Conservation (phyloP, 2,329 filamentous ascomycete genomes). For the Lachnellula arida region DNA sequence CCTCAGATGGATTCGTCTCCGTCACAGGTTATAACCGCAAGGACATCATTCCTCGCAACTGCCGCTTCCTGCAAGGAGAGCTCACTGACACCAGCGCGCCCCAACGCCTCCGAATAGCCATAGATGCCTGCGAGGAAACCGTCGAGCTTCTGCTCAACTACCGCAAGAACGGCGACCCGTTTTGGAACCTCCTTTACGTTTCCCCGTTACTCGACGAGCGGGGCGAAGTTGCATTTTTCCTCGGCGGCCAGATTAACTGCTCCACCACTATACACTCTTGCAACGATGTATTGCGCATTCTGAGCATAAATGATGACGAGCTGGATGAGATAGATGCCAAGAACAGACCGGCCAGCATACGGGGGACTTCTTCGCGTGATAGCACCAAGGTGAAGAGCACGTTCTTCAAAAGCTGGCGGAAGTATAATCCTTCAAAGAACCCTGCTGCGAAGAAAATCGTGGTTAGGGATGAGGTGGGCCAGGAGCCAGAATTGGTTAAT, state of each 20-base stretch:
- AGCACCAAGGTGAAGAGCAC: conserved; percentile 13
- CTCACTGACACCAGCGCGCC: conserved; percentile 41
- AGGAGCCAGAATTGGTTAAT: conserved; percentile 38
- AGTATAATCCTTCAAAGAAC: conserved; percentile 14
- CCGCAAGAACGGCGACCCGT: conserved; percentile 46
- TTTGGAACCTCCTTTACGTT: conserved; percentile 53
- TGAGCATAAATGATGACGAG: conserved; percentile 37
- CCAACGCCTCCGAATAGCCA: conserved; percentile 38
- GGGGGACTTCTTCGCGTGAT: background rate
- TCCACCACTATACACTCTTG: conserved; percentile 48
- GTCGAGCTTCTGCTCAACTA: conserved; percentile 50
- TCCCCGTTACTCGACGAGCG: conserved; percentile 46
- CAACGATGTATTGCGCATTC: conserved; percentile 46
- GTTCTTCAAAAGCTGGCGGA: conserved; percentile 28
- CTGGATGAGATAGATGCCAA: conserved; percentile 21
- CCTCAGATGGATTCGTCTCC: conserved; percentile 48
- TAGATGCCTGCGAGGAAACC: conserved; percentile 40
- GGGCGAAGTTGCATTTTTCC: conserved; percentile 47
- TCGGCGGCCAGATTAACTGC: conserved; percentile 55
- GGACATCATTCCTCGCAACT: conserved; percentile 47
- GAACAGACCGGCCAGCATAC: conserved; percentile 19
- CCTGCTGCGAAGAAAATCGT: conserved; percentile 1
- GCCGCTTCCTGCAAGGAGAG: conserved; percentile 45
- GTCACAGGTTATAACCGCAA: conserved; percentile 45
- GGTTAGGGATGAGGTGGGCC: conserved; percentile 32